Base-by-base conservation (phyloP, 768 basidiomycete genomes). In the Rhodotorula babjevae region DNA sequence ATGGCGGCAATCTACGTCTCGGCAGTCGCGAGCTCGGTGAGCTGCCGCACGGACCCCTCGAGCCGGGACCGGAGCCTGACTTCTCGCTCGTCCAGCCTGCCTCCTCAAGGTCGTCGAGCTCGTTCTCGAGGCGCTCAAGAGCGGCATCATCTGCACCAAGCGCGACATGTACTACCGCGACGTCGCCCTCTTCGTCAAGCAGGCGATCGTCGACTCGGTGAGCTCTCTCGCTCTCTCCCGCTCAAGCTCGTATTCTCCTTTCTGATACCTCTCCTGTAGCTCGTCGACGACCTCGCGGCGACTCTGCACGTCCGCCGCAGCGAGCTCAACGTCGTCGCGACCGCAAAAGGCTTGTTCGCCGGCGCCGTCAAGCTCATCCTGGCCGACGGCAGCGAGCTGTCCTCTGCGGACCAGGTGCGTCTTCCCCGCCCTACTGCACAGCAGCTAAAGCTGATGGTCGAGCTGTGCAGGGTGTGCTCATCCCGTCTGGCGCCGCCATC, bases 131-230 rank as follows among this genome's bases (percentile, higher is more conserved):
- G 88, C 88, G 2, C 79, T 90, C 11, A 68, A 84, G 1, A 82
- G 83, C 29, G 84, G 82, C 25, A 80, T 87, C 21, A 85, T 90
- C 1, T 80, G 84, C 15, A 90, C 89, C 23, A 90, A 90, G 82
- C 93, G 93, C 23, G 93, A 95, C 80, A 85, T 95, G 25, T 97
- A 86, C 81, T 97, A 98, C 82, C 87, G 87, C 74, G 91, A 95
- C 69, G 89, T 92, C 3, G 74, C 80, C 0, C 82, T 96, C 11
- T 98, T 95, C 82, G 87, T 84, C 71, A 86, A 83, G 14, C 94
- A 98, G 79, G 81, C 82, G n/a, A 84, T 85, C 0, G 92, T 95
- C 1, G 91, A 97, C 80, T 84, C 84, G 71, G 93, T 91, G 74
- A 62, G 83, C 76, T 44, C 14, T 27, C 56, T 52, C 57, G 46